Evolutionary conservation across 164 flowering plant species (phyloP).

Genomic region (Annona squamosa): DNA sequence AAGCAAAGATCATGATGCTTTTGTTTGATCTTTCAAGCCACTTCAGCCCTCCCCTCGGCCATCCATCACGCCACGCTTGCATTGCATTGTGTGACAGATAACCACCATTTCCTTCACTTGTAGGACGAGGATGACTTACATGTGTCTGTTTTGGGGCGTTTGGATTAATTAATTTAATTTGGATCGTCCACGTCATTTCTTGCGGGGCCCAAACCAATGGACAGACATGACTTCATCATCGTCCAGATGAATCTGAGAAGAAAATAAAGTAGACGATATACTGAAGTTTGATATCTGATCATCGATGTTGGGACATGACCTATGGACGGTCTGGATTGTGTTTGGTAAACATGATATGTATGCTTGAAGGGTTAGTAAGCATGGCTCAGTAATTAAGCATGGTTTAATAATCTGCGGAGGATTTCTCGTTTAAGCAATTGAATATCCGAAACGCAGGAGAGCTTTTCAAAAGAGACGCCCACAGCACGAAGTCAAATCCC

Average conservation of each 20-base stretch:
- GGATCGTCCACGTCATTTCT: no score
- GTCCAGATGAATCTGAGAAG: background rate
- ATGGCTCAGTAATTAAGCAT: conserved; percentile 7
- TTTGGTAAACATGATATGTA: background rate
- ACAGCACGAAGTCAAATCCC: background rate
- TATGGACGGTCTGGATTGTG: background rate
- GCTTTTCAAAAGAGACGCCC: conserved; percentile 22
- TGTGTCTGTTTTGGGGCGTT: background rate
- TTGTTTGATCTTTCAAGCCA: conserved; percentile 28
- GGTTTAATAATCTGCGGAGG: conserved; percentile 20
- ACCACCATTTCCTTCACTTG: background rate
- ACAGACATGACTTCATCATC: background rate
- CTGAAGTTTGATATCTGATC: background rate
- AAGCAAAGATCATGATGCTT: conserved; percentile 25
- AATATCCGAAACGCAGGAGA: conserved; percentile 11
- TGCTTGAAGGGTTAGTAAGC: conserved; percentile 3
- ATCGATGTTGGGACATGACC: background rate
- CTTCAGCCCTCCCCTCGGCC: conserved; percentile 7
- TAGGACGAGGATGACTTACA: background rate
- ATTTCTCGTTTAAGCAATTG: conserved; percentile 50
- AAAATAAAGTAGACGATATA: background rate
- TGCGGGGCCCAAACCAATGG: background rate
- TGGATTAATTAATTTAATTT: no score
- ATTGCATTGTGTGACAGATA: background rate
- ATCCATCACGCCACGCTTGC: background rate